Evolutionary conservation across 1,284 basidiomycete genomes (phyloP).

Genomic region (Inonotus obliquus): DNA sequence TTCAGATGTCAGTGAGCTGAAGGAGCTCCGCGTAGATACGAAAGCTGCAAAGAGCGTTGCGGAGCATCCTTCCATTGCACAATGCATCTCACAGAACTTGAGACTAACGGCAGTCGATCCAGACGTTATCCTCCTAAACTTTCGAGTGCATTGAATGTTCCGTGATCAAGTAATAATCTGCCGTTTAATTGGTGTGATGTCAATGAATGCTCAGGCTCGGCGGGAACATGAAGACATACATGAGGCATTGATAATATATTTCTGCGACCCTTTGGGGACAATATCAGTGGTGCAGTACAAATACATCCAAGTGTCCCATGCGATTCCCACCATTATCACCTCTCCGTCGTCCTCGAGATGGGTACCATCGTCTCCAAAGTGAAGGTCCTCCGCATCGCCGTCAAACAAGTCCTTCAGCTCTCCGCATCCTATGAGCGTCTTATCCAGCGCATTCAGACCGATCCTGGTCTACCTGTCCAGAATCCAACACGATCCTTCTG

Average conservation of each 20-base stretch:
- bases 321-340: constrained; percentile 3
- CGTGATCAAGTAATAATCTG: no score
- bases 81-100: not conserved
- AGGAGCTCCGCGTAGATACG: not conserved
- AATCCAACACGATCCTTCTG: constrained; percentile 55
- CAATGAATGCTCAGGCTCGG: no score
- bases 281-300: not conserved
- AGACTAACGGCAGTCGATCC: not conserved
- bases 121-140: not conserved
- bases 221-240: no score
- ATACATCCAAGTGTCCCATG: not conserved
- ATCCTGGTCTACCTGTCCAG: constrained; percentile 55
- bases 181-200: no score
- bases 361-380: constrained; percentile 21
- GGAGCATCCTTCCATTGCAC: not conserved
- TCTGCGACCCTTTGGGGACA: no score
- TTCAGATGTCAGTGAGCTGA: not conserved
- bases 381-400: constrained; percentile 18
- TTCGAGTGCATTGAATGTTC: not conserved
- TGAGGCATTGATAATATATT: not conserved
- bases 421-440: constrained; percentile 20
- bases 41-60: not conserved
- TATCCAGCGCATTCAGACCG: constrained; percentile 28
- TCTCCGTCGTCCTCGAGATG: constrained; percentile 15
- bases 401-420: constrained; percentile 18